Percentiles rank a stretch among this genome's conserved stretches.
Conservation (phyloP, 352 stramenopile genomes). For the Globisporangium nagaii region DNA sequence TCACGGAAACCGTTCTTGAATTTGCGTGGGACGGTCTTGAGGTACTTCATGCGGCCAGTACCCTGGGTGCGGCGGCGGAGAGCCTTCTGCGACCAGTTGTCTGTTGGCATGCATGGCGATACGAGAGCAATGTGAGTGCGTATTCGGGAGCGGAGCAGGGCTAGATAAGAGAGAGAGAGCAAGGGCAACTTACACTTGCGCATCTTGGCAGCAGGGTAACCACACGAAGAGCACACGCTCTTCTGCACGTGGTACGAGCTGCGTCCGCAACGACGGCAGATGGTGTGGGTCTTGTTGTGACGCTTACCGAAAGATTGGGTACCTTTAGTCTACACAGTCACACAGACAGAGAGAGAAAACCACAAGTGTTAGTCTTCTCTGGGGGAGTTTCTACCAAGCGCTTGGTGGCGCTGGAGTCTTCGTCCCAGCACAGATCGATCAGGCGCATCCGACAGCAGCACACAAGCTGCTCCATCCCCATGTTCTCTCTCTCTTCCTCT, state of each 20-base stretch:
- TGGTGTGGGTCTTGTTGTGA: conserved; percentile 99
- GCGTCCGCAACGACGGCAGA: conserved; percentile 98
- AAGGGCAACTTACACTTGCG: conserved; percentile 84
- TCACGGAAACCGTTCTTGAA: conserved; percentile 99
- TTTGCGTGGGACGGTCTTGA: conserved; percentile 97
- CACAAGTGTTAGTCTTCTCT: too few relatives aligned
- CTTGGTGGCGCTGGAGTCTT: too few relatives aligned
- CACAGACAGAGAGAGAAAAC: conserved; percentile 2
- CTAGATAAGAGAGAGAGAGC: not conserved
- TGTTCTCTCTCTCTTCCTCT: not conserved
- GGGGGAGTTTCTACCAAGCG: too few relatives aligned
- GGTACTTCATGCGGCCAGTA: conserved; percentile 97
- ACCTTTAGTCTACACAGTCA: conserved; percentile 96
- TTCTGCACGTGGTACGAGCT: conserved; percentile 99
- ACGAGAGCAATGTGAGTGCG: not conserved
- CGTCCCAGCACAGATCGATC: too few relatives aligned
- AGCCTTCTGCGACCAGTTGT: conserved; percentile 98
- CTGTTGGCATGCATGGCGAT: conserved; percentile 38
- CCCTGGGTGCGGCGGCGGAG: conserved; percentile 95
- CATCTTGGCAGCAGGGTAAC: conserved; percentile 98
- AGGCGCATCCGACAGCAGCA: not conserved
- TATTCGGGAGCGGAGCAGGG: not conserved
- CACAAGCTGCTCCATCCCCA: not conserved
- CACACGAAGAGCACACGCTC: conserved; percentile 97
- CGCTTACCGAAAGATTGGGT: conserved; percentile 99